Base-by-base conservation (phyloP, 73 alveolate species). In the Strombidium stylifer region DNA sequence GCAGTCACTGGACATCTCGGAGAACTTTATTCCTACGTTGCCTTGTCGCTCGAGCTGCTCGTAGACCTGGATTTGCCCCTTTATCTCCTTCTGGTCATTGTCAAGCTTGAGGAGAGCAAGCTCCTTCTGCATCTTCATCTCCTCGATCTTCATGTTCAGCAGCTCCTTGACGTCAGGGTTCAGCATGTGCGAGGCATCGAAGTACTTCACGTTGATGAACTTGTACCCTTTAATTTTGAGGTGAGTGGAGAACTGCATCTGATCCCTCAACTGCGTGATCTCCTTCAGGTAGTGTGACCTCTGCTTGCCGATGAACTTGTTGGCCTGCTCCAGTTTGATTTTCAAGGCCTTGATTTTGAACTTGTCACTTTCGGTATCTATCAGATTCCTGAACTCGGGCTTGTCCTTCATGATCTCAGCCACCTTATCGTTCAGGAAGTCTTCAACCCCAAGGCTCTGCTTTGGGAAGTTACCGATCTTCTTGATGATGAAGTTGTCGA, bases 11-110 rank as follows among this genome's bases (percentile, higher is more conserved):
- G 37, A 40, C 74, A 60, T 60, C 14, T 60, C 74, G 18, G 37
- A 40, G 26, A 60, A 60, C 25, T 60, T 60, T 14, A 60, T 60
- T 16, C 74, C 74, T n/a, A n/a, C n/a, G n/a, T n/a, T n/a, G n/a
- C n/a, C n/a, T n/a, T n/a, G n/a, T n/a, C n/a, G n/a, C n/a, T n/a
- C n/a, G n/a, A n/a, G n/a, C n/a, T n/a, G n/a, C n/a, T n/a, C n/a
- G n/a, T n/a, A n/a, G n/a, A n/a, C n/a, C n/a, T n/a, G n/a, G n/a
- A n/a, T n/a, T n/a, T n/a, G n/a, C n/a, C n/a, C n/a, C n/a, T n/a
- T n/a, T n/a, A n/a, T n/a, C n/a, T n/a, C n/a, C n/a, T 60, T 53
- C 20, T 60, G 37, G 5, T 50, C 37, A 23, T 11, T 19, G 2
- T 15, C 32, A 37, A 60, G 3, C 4, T 60, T 53, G 5, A 14